Evolutionary conservation across 2,329 filamentous ascomycete genomes (phyloP).

Genomic region (Alternaria arborescens): DNA sequence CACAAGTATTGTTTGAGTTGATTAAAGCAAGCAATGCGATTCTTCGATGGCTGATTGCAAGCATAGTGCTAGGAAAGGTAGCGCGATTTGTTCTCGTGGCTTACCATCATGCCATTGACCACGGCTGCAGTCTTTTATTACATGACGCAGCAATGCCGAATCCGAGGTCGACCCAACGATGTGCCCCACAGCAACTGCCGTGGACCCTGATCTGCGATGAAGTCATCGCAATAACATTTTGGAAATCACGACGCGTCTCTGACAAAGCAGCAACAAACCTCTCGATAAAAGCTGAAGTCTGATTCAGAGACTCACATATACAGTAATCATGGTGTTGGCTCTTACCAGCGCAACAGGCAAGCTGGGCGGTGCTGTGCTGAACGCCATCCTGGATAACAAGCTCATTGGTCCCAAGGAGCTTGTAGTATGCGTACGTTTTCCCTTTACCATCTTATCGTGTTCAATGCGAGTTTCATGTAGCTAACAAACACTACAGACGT

Average conservation of each 20-base stretch:
- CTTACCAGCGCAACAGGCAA: slow-evolving; percentile 58
- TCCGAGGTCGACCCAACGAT: not conserved
- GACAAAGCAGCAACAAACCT: not conserved
- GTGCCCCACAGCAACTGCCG: slow-evolving; percentile 1
- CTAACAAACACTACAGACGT: slow-evolving; percentile 25
- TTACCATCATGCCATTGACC: too few species aligned
- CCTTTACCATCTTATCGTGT: not conserved
- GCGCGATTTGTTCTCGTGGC: too few species aligned
- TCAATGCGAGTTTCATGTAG: not conserved
- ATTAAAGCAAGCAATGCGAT: too few species aligned
- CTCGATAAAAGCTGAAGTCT: not conserved
- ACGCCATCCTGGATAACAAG: slow-evolving; percentile 53
- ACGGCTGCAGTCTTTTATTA: too few species aligned
- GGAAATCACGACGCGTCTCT: not conserved
- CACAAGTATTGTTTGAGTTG: too few species aligned
- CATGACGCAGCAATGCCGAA: too few species aligned
- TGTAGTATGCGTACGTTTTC: slow-evolving; percentile 46
- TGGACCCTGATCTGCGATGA: not conserved
- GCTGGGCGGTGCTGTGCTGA: slow-evolving; percentile 55
- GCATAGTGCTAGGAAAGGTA: too few species aligned
- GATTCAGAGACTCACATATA: not conserved
- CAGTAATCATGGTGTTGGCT: slow-evolving; percentile 40
- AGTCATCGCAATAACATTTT: not conserved
- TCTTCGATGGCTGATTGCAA: too few species aligned
- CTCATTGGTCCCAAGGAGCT: slow-evolving; percentile 51